Evolutionary conservation across 345 rosid genomes (phyloP).

Genomic region (Euphorbia tirucalli): DNA sequence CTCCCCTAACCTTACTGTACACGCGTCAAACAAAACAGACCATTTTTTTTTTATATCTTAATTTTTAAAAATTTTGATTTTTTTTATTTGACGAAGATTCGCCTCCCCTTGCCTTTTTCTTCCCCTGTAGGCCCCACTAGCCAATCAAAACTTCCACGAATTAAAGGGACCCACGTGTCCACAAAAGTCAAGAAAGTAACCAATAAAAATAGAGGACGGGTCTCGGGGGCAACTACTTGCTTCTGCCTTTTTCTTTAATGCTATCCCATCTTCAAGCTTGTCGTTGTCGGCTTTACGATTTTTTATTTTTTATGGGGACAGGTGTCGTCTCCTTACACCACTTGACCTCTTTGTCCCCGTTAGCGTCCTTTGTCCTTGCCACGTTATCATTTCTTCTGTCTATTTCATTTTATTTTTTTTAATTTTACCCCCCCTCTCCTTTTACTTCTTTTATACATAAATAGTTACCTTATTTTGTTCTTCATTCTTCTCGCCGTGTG

Average conservation of each 20-base stretch:
- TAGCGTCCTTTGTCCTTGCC: constrained; percentile 7
- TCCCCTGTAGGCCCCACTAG: constrained; percentile 30
- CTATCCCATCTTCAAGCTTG: constrained; percentile 38
- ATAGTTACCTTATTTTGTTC: too few species aligned
- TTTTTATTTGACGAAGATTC: constrained; percentile 34
- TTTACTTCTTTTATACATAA: too few species aligned
- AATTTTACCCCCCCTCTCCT: not conserved
- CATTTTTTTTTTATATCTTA: too few species aligned
- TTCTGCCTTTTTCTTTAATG: constrained; percentile 36
- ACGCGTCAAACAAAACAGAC: constrained; percentile 37
- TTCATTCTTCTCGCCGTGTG: too few species aligned
- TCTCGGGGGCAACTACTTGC: constrained; percentile 31
- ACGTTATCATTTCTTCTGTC: constrained; percentile 14
- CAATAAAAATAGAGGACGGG: constrained; percentile 41
- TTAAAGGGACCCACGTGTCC: constrained; percentile 42
- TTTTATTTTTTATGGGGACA: constrained; percentile 24
- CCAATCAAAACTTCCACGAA: constrained; percentile 36
- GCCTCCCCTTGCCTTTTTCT: constrained; percentile 14
- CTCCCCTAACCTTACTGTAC: constrained; percentile 26
- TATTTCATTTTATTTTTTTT: not conserved
- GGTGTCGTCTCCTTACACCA: constrained; percentile 23
- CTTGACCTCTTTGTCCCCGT: constrained; percentile 17
- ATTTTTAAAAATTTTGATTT: not conserved
- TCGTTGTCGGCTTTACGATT: constrained; percentile 32
- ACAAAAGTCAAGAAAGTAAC: constrained; percentile 46